Base-by-base conservation (phyloP, 768 basidiomycete genomes). In the Trametes elegans region DNA sequence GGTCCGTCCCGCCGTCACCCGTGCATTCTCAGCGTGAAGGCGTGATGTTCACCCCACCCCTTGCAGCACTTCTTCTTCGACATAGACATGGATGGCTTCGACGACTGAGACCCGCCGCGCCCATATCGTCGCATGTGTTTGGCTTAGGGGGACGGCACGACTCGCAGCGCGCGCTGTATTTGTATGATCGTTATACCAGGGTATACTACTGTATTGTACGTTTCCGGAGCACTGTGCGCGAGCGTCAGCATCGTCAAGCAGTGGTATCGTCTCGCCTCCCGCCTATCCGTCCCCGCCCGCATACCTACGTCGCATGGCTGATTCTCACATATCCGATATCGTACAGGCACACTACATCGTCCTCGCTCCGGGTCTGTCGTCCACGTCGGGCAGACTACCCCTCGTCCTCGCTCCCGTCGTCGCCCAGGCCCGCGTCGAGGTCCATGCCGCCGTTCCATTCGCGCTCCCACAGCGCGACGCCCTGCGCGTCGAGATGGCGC, bases 371-470 rank as follows among this genome's bases (percentile, higher is more conserved):
- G 2, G 27, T 6, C 11, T 36, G 35, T 7, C 18, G n/a, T 7
- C 9, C 16, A 26, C n/a, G 10, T 18, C 7, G n/a, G 4, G 7
- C n/a, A 23, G 4, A 10, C 35, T 45, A 57, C n/a, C 36, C 44
- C 31, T 64, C 63, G 38, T 61, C 61, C 16, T 65, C 64, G 45
- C 61, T 62, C 9, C 59, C 63, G 7, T 59, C 62, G 7, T 40
- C 60, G 43, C 68, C 71, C 8, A 76, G 78, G 3, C 79, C 80
- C 1, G 76, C 79, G 1, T 80, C 79, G 41, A 70, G 78, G 29
- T 76, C 44, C 49, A 80, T 76, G 0, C 90, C 91, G 14, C 91
- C 90, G 36, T 83, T 83, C 92, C 92, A 93, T 57, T 85, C 83
- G 36, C 87, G 79, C 66, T 93, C 89, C 92, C 92, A 94, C 18